Percentiles rank a stretch among this genome's conserved stretches.
Conservation (phyloP, 2,329 filamentous ascomycete genomes). For the Fusarium floridanum region DNA sequence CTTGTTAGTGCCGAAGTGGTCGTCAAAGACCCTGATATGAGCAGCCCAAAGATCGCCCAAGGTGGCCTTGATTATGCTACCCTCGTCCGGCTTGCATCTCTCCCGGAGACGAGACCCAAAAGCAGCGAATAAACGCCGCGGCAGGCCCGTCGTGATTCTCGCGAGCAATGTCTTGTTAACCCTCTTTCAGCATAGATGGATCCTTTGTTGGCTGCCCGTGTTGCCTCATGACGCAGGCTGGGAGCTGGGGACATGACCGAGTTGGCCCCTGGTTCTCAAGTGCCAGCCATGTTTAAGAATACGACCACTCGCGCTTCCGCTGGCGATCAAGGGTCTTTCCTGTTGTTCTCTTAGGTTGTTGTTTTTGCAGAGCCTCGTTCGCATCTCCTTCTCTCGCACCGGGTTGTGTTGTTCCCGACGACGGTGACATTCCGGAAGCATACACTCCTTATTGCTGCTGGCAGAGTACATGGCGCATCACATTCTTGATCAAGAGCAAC, state of each 20-base stretch:
- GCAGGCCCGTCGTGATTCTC: slow-evolving; percentile 23
- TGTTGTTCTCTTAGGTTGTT: not conserved
- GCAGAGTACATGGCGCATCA: slow-evolving; percentile 35
- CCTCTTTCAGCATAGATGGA: slow-evolving; percentile 36
- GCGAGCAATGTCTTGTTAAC: slow-evolving; percentile 28
- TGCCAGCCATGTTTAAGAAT: slow-evolving; percentile 37
- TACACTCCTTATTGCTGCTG: slow-evolving; percentile 5
- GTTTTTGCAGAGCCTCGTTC: not conserved
- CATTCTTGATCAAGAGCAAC: slow-evolving; percentile 16
- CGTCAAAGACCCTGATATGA: slow-evolving; percentile 37
- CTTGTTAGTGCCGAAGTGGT: slow-evolving; percentile 32
- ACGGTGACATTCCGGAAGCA: not conserved
- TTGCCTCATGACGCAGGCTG: slow-evolving; percentile 33
- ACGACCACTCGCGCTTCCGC: slow-evolving; percentile 24
- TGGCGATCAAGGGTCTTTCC: slow-evolving; percentile 10
- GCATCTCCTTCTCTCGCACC: not conserved
- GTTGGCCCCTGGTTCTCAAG: slow-evolving; percentile 16
- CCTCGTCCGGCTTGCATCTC: slow-evolving; percentile 17
- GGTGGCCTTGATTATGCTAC: slow-evolving; percentile 23
- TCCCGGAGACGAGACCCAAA: slow-evolving; percentile 31
- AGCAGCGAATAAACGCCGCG: slow-evolving; percentile 36
- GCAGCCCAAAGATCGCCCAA: slow-evolving; percentile 34
- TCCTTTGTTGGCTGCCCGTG: slow-evolving; percentile 27
- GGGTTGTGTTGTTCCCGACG: not conserved
- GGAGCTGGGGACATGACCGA: slow-evolving; percentile 23